Conservation (phyloP, 169 alveolate genomes). For the Plasmodium relictum region DNA sequence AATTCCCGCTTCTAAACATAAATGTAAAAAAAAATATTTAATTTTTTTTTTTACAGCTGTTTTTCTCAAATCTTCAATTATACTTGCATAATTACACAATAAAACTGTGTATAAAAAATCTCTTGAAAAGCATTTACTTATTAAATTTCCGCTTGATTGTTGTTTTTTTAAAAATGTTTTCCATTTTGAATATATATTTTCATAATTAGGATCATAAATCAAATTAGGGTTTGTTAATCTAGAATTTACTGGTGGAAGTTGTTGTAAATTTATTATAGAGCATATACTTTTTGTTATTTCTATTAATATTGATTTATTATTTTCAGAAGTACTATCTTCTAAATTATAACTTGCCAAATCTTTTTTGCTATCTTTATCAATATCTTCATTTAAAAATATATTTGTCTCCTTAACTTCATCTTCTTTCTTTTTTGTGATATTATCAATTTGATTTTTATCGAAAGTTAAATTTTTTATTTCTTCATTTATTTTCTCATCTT, state of each 20-base stretch:
- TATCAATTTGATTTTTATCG: not conserved
- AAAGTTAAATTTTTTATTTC: too few relatives aligned
- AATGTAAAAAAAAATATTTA: constrained; percentile 50
- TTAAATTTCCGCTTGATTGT: constrained; percentile 72
- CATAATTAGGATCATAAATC: constrained; percentile 67
- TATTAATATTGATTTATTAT: constrained; percentile 22
- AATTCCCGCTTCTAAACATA: constrained; percentile 56
- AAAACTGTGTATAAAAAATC: constrained; percentile 46
- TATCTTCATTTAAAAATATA: not conserved
- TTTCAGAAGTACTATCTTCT: constrained; percentile 6
- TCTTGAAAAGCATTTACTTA: constrained; percentile 62
- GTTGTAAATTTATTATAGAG: constrained; percentile 60
- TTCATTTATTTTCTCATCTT: too few relatives aligned
- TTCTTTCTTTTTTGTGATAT: too few relatives aligned
- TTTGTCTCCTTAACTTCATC: not conserved
- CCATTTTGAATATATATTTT: constrained; percentile 56
- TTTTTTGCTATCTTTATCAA: not conserved
- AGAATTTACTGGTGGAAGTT: constrained; percentile 18
- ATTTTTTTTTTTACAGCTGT: constrained; percentile 69
- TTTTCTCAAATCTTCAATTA: constrained; percentile 66
- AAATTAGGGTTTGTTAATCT: constrained; percentile 40
- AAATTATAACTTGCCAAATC: not conserved
- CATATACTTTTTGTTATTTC: constrained; percentile 72
- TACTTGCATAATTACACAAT: constrained; percentile 53
- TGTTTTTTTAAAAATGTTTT: constrained; percentile 55